Evolutionary conservation across 2,329 filamentous ascomycete genomes (phyloP).

Genomic region (Ambrosiella xylebori): DNA sequence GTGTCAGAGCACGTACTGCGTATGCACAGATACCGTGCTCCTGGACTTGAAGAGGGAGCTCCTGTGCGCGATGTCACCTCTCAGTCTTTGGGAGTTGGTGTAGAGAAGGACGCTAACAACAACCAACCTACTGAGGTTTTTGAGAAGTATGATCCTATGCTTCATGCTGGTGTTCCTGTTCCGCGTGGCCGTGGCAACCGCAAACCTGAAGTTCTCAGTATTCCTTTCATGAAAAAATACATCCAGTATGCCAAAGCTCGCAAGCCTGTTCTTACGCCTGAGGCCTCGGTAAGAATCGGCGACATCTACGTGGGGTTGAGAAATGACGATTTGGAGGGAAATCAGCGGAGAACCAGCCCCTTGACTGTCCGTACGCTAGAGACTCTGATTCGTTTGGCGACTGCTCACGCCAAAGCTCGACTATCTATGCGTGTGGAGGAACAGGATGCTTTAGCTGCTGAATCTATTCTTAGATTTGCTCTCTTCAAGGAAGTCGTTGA

Average conservation of each 20-base stretch:
- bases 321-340: conserved; percentile 90
- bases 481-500: conserved; percentile 90
- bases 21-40: conserved; percentile 90
- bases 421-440: conserved; percentile 80
- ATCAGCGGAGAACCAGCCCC: conserved; percentile 81
- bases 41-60: conserved; percentile 83
- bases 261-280: conserved; percentile 78
- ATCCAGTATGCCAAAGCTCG: conserved; percentile 94
- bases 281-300: conserved; percentile 80
- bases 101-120: conserved; percentile 58
- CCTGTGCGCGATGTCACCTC: conserved; percentile 76
- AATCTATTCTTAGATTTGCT: conserved; percentile 80
- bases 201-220: conserved; percentile 76
- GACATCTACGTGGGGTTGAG: conserved; percentile 80
- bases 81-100: conserved; percentile 73
- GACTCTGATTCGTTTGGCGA: conserved; percentile 93
- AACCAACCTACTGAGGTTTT: conserved; percentile 72
- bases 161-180: conserved; percentile 76
- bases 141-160: conserved; percentile 91
- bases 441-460: conserved; percentile 71
- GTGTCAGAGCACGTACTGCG: conserved; percentile 92
- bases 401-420: conserved; percentile 84
- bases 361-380: conserved; percentile 95
- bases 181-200: conserved; percentile 59
- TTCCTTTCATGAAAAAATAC: conserved; percentile 98